Conservation (phyloP, 345 rosid species). For the Sapria himalayana region DNA sequence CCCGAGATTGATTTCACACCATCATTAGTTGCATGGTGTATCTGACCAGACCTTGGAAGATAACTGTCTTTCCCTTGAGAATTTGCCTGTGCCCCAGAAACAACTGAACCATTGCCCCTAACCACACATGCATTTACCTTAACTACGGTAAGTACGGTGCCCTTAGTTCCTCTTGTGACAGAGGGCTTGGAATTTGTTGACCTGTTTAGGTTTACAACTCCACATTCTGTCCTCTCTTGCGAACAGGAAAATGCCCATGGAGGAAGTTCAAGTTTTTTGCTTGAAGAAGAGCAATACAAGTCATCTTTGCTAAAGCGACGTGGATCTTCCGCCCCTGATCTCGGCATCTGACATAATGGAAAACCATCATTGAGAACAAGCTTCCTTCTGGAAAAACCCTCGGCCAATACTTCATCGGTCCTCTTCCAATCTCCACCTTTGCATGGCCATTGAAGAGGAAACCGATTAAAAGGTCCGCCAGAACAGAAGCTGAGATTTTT, state of each 20-base stretch:
- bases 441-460: conserved; percentile 66
- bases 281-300: conserved; percentile 47
- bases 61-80: conserved; percentile 52
- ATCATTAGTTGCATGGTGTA: conserved; percentile 41
- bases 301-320: conserved; percentile 78
- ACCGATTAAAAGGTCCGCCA: conserved; percentile 44
- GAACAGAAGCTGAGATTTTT: conserved; percentile 19
- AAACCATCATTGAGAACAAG: conserved; percentile 82
- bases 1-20: conserved; percentile 35
- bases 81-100: conserved; percentile 54
- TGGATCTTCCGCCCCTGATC: conserved; percentile 78
- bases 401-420: conserved; percentile 54
- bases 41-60: conserved; percentile 44
- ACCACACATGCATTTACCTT: conserved; percentile 95
- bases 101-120: conserved; percentile 63
- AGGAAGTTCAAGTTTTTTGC: conserved; percentile 84
- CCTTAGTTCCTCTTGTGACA: conserved; percentile 45
- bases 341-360: conserved; percentile 84
- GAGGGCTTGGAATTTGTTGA: conserved; percentile 26
- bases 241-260: conserved; percentile 61
- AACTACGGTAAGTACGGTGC: conserved; percentile 57
- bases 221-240: conserved; percentile 53
- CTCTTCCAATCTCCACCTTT: conserved; percentile 99
- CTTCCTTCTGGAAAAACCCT: conserved; percentile 41
- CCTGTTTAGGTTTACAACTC: conserved; percentile 14